Evolutionary conservation across 257 asterid species (phyloP), one percentile per base, ranked within the genome.

Genomic region (Gentiana straminea): DNA sequence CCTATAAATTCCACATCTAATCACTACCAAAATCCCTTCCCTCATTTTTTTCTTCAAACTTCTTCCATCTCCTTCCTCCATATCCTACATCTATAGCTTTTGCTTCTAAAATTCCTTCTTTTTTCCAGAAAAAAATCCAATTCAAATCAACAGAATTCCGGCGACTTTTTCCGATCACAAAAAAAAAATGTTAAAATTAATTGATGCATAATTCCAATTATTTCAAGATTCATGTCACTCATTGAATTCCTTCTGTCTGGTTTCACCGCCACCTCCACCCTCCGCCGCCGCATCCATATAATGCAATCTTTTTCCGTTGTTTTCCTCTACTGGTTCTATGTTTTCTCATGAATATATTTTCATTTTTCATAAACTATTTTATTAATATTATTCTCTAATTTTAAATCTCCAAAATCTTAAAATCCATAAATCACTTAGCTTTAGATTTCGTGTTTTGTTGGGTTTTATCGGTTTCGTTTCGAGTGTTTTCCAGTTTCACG

Each of bases 241-340:
- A 62, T 70, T 52, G 78, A 75, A 72, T 58, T 68, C 54, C 65
- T 75, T 43, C 77, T 68, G 33, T 75, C 73, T 10, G 78, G 78
- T 11, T 72, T 58, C 49, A 65, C 69, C 41, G 60, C 72, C n/a
- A 58, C 24, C 61, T 68, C 78, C 58, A 65, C 75, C 52, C 81
- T 75, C 59, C 75, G 73, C 38, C 75, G 75, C 54, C 73, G 78
- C 32, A 75, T 68, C 49, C 81, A 72, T 47, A 47, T 75, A 15
- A 72, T 72, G 57, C 81, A 68, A 65, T 75, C 81, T 33, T 75
- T 75, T 65, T 75, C 78, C 0, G 73, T 75, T 7, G 70, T 55
- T 1, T 72, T 75, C 68, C 81, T 75, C 64, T 72, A 75, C 55
- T 75, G 81, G 81, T 75, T 75, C 58, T 75, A 75, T 47, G 61